A percentile compares a stretch with the other conserved stretches of the same genome.
Evolutionary conservation across 805 yeast genomes (phyloP).

Genomic region (Scheffersomyces amazonensis): DNA sequence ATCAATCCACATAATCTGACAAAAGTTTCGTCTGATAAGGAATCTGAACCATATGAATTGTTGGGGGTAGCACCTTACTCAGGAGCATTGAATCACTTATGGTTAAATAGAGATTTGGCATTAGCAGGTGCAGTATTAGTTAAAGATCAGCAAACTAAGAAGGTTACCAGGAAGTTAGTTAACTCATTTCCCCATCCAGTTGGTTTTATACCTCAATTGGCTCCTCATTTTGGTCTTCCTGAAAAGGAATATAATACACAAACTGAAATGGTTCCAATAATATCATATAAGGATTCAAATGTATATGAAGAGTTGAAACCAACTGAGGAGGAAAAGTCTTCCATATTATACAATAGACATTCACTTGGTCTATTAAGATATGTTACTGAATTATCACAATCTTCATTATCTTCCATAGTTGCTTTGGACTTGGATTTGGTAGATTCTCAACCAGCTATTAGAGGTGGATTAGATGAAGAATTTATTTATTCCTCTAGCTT

Average conservation of each 20-base stretch:
- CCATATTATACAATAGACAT: slow-evolving; percentile 29
- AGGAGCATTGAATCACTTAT: slow-evolving; percentile 28
- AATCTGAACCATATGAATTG: slow-evolving; percentile 30
- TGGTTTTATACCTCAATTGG: slow-evolving; percentile 38
- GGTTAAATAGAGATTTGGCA: slow-evolving; percentile 44
- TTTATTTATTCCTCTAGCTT: slow-evolving; percentile 38
- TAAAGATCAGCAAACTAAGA: slow-evolving; percentile 15
- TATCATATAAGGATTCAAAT: slow-evolving; percentile 19
- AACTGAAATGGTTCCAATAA: slow-evolving; percentile 37
- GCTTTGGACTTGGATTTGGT: slow-evolving; percentile 35
- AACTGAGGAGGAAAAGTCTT: slow-evolving; percentile 23
- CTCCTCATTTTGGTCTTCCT: slow-evolving; percentile 33
- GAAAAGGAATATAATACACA: slow-evolving; percentile 30
- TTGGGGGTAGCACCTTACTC: slow-evolving; percentile 42
- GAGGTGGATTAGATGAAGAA: slow-evolving; percentile 36
- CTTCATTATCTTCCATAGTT: slow-evolving; percentile 19
- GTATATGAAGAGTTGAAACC: slow-evolving; percentile 10
- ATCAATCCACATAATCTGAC: slow-evolving; percentile 24
- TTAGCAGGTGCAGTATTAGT: slow-evolving; percentile 36
- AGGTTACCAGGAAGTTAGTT: slow-evolving; percentile 21
- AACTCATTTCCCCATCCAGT: slow-evolving; percentile 34
- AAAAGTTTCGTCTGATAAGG: slow-evolving; percentile 14
- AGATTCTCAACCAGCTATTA: slow-evolving; percentile 31
- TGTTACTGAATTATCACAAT: slow-evolving; percentile 21
- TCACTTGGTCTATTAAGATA: slow-evolving; percentile 30